These are phyloP conservation scores for Xerocomellus dryophilus DNA, from an alignment of 768 basidiomycete genomes.

Conservation along the genomic window DNA sequence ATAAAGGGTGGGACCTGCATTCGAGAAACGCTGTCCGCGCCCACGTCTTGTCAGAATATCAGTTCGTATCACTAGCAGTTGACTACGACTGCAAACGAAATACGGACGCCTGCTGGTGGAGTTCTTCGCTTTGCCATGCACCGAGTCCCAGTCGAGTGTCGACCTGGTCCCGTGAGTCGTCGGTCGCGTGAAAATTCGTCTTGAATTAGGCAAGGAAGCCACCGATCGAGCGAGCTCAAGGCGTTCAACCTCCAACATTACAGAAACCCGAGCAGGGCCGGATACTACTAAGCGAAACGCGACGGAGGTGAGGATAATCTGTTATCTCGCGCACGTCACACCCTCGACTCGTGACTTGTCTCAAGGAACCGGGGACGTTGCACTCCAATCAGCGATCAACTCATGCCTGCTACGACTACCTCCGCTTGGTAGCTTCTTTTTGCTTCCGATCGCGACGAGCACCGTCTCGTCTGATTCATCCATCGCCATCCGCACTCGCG, in stretches of 20 bases:
- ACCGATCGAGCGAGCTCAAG: not conserved
- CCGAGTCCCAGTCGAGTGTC: too few species aligned
- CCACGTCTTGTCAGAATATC: not conserved
- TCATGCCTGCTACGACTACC: conserved; percentile 5
- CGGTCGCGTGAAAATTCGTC: conserved; percentile 6
- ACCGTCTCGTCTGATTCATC: not conserved
- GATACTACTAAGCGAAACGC: not conserved
- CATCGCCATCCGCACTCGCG: conserved; percentile 13
- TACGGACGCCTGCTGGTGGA: too few species aligned
- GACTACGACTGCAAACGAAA: too few species aligned
- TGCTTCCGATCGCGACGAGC: conserved; percentile 6
- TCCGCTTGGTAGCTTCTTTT: not conserved
- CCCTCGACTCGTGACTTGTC: conserved; percentile 5
- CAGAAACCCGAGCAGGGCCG: not conserved
- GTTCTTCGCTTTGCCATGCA: too few species aligned
- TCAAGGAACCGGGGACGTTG: too few species aligned
- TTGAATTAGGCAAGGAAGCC: conserved; percentile 1
- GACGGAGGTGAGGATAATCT: not conserved
- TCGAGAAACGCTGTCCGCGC: too few species aligned
- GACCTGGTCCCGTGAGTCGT: not conserved
- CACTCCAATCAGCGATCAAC: conserved; percentile 6
- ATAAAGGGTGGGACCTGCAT: not conserved
- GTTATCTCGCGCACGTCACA: not conserved
- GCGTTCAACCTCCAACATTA: not conserved
- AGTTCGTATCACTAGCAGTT: not conserved